phyloP scores from a whole-genome alignment of 2,329 filamentous ascomycete species.

The Arachnopeziza araneosa region DNA sequence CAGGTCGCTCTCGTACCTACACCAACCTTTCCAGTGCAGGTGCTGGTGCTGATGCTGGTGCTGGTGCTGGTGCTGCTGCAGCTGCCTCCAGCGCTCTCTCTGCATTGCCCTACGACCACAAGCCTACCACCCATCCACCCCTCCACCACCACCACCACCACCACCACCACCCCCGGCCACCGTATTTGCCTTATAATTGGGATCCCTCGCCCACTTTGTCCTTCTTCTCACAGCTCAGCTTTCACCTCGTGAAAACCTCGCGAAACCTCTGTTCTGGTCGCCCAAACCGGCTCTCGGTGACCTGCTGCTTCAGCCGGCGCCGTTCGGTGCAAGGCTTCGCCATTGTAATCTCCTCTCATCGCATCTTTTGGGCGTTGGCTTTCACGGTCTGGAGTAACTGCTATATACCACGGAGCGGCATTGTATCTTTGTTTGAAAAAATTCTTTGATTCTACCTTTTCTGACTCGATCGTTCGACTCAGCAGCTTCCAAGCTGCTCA shows the following conservation, averaged over 20 bases:
- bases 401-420: constrained; percentile 25
- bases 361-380: constrained; percentile 29
- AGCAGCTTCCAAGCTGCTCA: constrained; percentile 27
- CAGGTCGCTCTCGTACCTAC: neutral
- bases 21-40: too few relatives aligned
- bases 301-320: constrained; percentile 31
- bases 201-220: constrained; percentile 21
- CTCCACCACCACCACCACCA: too few relatives aligned
- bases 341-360: constrained; percentile 21
- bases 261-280: constrained; percentile 27
- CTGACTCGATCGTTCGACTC: constrained; percentile 32
- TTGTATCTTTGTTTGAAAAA: constrained; percentile 8
- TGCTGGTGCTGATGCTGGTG: too few relatives aligned
- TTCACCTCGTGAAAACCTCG: constrained; percentile 16
- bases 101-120: neutral
- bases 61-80: too few relatives aligned
- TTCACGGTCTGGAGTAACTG: constrained; percentile 24
- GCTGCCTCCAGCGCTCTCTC: neutral
- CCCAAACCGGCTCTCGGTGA: constrained; percentile 28
- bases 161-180: constrained; percentile 15
- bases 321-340: constrained; percentile 31
- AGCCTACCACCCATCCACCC: neutral
- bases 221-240: constrained; percentile 15
- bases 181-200: constrained; percentile 24
- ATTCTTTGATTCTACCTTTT: constrained; percentile 3